Evolutionary conservation across 169 alveolate species (phyloP).

Genomic region (Condylostoma magnum): DNA sequence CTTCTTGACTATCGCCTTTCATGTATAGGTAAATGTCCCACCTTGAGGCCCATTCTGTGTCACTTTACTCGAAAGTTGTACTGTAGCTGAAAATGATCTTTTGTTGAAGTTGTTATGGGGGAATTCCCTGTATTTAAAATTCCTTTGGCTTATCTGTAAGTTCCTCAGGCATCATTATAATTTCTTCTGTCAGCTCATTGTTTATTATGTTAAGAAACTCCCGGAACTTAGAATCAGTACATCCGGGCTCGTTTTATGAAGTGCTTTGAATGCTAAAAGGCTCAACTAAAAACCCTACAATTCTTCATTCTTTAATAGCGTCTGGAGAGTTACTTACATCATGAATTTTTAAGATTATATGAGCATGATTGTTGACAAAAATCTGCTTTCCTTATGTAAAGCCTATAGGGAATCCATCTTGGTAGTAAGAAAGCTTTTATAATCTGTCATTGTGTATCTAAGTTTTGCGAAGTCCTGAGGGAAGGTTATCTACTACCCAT

Average conservation of each 20-base stretch:
- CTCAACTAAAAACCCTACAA: conserved; percentile 47
- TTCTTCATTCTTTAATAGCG: conserved; percentile 40
- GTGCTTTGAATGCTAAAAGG: conserved; percentile 32
- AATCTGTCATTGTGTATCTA: background rate
- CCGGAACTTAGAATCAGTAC: background rate
- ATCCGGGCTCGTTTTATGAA: conserved; percentile 30
- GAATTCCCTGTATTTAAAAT: background rate
- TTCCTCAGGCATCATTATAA: background rate
- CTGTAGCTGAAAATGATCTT: conserved; percentile 73
- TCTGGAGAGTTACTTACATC: conserved; percentile 10
- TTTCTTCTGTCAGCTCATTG: background rate
- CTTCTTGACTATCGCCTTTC: conserved; percentile 62
- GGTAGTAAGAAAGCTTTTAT: conserved; percentile 10
- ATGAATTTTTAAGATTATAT: conserved; percentile 34
- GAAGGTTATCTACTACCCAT: conserved; percentile 49
- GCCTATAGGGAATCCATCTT: conserved; percentile 48
- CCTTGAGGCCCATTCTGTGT: conserved; percentile 67
- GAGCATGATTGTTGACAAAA: conserved; percentile 45
- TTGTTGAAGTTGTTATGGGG: background rate
- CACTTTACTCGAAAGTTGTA: conserved; percentile 70
- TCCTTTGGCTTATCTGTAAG: background rate
- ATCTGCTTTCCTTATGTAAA: conserved; percentile 19
- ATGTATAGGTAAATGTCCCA: conserved; percentile 84
- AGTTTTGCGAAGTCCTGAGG: conserved; percentile 39
- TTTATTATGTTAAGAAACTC: conserved; percentile 10